Percentiles rank a stretch among this genome's conserved stretches.
phyloP scores from a whole-genome alignment of 176 grass and related monocot genomes.

The Lolium perenne region DNA sequence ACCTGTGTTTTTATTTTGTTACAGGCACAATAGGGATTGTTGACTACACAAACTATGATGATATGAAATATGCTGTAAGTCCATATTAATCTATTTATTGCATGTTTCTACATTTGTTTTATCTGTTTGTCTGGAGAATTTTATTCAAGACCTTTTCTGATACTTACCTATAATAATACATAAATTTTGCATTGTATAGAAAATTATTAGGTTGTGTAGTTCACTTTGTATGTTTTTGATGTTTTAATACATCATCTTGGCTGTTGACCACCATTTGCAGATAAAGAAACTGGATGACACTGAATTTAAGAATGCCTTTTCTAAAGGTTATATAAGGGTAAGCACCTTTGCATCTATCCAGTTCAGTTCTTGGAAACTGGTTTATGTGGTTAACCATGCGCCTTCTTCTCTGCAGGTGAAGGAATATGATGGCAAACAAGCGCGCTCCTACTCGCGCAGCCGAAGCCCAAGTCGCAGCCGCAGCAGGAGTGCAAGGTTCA shows the following conservation, averaged over 20 bases:
- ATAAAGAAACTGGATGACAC: slow-evolving; percentile 95
- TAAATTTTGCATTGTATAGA: slow-evolving; percentile 14
- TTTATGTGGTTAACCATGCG: slow-evolving; percentile 6
- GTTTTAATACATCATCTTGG: slow-evolving; percentile 19
- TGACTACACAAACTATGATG: slow-evolving; percentile 95
- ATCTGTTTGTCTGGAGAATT: not conserved
- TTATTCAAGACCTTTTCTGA: not conserved
- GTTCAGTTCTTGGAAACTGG: slow-evolving; percentile 3
- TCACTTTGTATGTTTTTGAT: not conserved
- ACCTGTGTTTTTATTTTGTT: slow-evolving; percentile 41
- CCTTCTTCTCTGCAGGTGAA: slow-evolving; percentile 62
- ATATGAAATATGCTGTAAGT: slow-evolving; percentile 99
- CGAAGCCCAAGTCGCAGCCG: slow-evolving; percentile 62
- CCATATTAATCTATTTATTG: not conserved
- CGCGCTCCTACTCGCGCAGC: slow-evolving; percentile 60
- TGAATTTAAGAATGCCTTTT: slow-evolving; percentile 97
- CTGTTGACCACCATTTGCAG: slow-evolving; percentile 50
- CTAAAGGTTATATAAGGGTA: slow-evolving; percentile 89
- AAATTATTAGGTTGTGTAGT: slow-evolving; percentile 12
- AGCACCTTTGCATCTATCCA: slow-evolving; percentile 3
- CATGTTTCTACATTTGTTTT: not conserved
- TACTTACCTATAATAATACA: not conserved
- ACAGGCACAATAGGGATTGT: slow-evolving; percentile 86
- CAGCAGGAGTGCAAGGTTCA: slow-evolving; percentile 63
- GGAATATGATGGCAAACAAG: slow-evolving; percentile 70